phyloP scores from a whole-genome alignment of 805 yeast species.

The Starmerella sirachaensis region DNA sequence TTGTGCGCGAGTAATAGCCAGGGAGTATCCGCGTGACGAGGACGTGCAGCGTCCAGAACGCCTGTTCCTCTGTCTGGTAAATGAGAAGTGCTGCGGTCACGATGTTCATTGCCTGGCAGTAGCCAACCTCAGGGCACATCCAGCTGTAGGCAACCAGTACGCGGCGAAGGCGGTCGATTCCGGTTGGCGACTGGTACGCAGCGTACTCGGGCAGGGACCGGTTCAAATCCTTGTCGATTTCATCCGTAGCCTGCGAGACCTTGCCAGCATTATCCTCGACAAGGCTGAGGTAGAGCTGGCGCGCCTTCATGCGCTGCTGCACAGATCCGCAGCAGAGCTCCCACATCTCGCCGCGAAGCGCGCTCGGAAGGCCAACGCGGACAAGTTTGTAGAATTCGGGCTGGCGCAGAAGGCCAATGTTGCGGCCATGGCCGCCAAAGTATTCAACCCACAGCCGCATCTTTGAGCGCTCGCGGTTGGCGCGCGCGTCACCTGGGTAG shows the following conservation, averaged over 20 bases:
- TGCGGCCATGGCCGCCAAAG: conserved; percentile 72
- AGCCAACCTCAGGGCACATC: conserved; percentile 94
- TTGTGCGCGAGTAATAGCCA: conserved; percentile 90
- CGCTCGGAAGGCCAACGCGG: conserved; percentile 87
- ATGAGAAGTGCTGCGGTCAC: conserved; percentile 40
- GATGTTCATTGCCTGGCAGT: conserved; percentile 98
- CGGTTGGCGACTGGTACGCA: conserved; percentile 79
- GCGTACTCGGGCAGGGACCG: conserved; percentile 92
- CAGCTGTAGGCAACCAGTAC: conserved; percentile 91
- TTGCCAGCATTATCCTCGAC: conserved; percentile 51
- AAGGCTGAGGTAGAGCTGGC: conserved; percentile 45
- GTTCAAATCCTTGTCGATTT: conserved; percentile 89
- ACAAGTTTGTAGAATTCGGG: conserved; percentile 71
- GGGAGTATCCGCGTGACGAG: conserved; percentile 80
- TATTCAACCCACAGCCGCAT: conserved; percentile 91
- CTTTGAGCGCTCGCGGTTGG: conserved; percentile 67
- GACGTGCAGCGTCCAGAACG: conserved; percentile 78
- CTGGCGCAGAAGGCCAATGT: conserved; percentile 60
- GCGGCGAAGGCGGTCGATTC: conserved; percentile 70
- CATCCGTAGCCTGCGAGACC: conserved; percentile 78
- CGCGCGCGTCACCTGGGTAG: conserved; percentile 80
- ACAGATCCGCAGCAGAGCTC: conserved; percentile 82
- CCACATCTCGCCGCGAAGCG: conserved; percentile 93
- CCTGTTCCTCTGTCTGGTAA: conserved; percentile 88
- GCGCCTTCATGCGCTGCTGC: conserved; percentile 53